Evolutionary conservation across 2,329 filamentous ascomycete genomes (phyloP).

Genomic region (Myotisia sp.): DNA sequence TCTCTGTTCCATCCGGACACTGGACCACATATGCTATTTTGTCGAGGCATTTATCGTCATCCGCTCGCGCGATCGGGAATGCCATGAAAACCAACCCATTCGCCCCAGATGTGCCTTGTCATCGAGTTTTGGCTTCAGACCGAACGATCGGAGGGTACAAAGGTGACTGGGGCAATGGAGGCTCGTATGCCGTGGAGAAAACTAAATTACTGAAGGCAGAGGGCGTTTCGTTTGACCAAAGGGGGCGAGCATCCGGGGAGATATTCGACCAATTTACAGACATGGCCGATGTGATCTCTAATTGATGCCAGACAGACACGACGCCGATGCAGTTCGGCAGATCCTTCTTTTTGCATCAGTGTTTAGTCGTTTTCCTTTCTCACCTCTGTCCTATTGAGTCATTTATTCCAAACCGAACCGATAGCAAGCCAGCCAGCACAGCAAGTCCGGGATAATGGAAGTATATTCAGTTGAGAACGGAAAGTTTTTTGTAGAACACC

Average conservation of each 20-base stretch:
- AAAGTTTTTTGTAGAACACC: no score
- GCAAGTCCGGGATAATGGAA: no score
- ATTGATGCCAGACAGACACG: no score
- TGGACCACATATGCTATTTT: conserved; percentile 68
- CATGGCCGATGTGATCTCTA: conserved; percentile 10
- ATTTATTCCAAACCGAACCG: no score
- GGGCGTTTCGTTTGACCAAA: conserved; percentile 32
- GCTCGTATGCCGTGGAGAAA: conserved; percentile 30
- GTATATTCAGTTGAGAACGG: no score
- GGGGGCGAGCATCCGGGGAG: conserved; percentile 24
- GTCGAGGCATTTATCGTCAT: conserved; percentile 52
- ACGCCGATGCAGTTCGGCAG: no score
- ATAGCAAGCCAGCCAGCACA: no score
- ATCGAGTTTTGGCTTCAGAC: conserved; percentile 62
- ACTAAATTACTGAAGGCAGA: conserved; percentile 29
- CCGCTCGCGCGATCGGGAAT: conserved; percentile 62
- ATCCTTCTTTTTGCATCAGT: no score
- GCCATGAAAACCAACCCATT: conserved; percentile 67
- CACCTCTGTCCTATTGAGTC: no score
- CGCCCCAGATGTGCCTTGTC: conserved; percentile 67
- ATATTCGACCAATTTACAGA: conserved; percentile 23
- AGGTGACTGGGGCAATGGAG: conserved; percentile 36
- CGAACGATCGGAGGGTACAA: conserved; percentile 43
- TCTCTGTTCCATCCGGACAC: conserved; percentile 59
- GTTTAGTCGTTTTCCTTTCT: no score